phyloP scores from a whole-genome alignment of 2,329 filamentous ascomycete genomes.

The Fonsecaea pugnacius region DNA sequence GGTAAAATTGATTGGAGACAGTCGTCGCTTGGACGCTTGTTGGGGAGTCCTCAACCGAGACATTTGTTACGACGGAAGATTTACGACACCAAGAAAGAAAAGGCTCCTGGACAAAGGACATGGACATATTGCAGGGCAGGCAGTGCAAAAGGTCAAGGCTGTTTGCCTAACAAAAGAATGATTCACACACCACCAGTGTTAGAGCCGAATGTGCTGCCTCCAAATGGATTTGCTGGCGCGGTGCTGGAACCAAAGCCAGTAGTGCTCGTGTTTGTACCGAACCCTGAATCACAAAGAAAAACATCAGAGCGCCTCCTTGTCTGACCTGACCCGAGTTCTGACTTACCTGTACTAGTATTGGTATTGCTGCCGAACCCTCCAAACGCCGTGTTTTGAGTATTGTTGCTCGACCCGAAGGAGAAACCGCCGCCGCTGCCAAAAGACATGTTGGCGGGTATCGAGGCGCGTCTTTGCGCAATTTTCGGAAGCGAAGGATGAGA shows the following conservation, averaged over 20 bases:
- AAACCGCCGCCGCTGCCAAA: conserved; percentile 35
- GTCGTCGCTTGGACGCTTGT: conserved; percentile 2
- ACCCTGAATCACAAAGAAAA: conserved; percentile 26
- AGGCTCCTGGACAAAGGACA: not conserved
- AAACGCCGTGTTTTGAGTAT: conserved; percentile 32
- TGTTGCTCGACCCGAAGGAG: conserved; percentile 33
- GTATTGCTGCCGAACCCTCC: conserved; percentile 37
- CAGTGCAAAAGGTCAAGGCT: conserved; percentile 12
- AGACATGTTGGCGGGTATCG: conserved; percentile 36
- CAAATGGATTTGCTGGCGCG: conserved; percentile 35
- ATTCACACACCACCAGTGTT: conserved; percentile 29
- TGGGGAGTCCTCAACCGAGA: conserved; percentile 4
- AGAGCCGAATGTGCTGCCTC: conserved; percentile 33
- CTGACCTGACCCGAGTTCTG: conserved; percentile 6
- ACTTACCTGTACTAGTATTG: conserved; percentile 34
- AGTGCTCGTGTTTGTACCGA: conserved; percentile 34
- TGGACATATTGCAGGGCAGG: not conserved
- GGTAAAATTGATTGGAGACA: conserved; percentile 3
- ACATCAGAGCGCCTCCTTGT: conserved; percentile 15
- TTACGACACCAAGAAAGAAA: not conserved
- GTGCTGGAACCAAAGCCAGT: conserved; percentile 35
- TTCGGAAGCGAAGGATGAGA: conserved; percentile 11
- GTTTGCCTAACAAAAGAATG: conserved; percentile 2
- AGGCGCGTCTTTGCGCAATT: conserved; percentile 35
- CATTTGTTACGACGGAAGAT: not conserved